Evolutionary conservation across 1,284 basidiomycete species (phyloP), one percentile per base, ranked within the genome.

Genomic region (Agroathelia rolfsii): DNA sequence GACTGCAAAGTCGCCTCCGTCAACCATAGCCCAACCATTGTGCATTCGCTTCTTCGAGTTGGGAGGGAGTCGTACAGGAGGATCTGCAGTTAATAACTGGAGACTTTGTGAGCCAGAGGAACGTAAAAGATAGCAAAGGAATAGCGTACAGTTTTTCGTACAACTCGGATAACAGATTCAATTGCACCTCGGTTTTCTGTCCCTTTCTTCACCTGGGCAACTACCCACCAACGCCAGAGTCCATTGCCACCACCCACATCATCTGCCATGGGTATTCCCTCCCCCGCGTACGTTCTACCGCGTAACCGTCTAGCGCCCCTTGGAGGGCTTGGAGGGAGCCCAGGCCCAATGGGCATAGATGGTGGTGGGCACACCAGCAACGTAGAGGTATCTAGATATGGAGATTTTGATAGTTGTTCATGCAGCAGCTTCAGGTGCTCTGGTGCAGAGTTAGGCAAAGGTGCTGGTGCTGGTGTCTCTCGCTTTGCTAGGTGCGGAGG

Each of bases 21-120:
- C 83, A 30, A 86, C 59, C 74, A 86, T 73, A 2, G 76, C 76
- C 82, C 83, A 86, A n/a, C 78, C 79, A 36, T 76, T 72, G 40
- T 69, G 64, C 31, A 63, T 61, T 14, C 66, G 58, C 21, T 66
- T 64, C 44, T 73, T 76, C 15, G 66, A 59, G 41, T 80, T 80
- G 9, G 67, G 66, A 3, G 76, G 72, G 10, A 85, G 56, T 11
- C 59, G 48, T 12, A 82, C 44, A 5, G 76, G 73, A 1, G 78
- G 75, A 6, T 65, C 47, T 32, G 58, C 52, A 8, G 58, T 58
- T 31, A 76, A 53, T 11, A 79, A 56, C 78, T 78, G 37, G n/a
- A 38, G 24, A 35, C 41, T 28, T 19, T 10, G 19, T 19, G n/a
- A 23, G 31, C 7, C 11, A 14, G 13, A 28, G 13, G 11, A 28